Base-by-base conservation (phyloP, 176 grass and related monocot genomes). In the Oryza coarctata region DNA sequence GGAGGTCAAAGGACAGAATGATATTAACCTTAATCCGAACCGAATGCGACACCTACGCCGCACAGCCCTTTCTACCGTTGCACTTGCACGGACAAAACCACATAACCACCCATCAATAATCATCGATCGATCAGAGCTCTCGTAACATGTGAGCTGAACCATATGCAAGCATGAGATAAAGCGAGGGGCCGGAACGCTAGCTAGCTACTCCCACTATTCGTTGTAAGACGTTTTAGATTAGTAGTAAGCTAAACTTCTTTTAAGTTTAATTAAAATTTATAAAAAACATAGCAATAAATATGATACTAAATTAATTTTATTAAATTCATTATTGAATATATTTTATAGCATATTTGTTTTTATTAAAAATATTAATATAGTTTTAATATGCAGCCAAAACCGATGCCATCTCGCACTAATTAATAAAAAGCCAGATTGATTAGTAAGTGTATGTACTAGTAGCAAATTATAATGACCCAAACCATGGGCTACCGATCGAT, bases 1-100 rank as follows among this genome's bases (percentile, higher is more conserved):
- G 32, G 33, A 57, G 71, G 77, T 75, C 72, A 82, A 71, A 58
- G 44, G 61, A 11, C 44, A 5, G 1, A 45, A 49, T 74, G 74
- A 86, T 86, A 72, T 83, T 44, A 90, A 90, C 83, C 3, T 45
- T 2, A 79, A 90, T 28, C 68, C 33, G 61, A 82, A 89, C 43
- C n/a, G 79, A 90, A 35, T 15, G 70, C 30, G 76, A 87, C 75
- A 81, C 65, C 50, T 70, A 80, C 81, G 76, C 61, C 63, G 62
- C 68, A 63, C n/a, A 45, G 14, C n/a, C 34, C 36, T 52, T 52
- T 74, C 12, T 28, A 64, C 80, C 67, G 55, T 70, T 79, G 60
- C 40, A 10, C 50, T 70, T 79, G 61, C 41, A 10, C 50, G 31
- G 86, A 83, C 74, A 88, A 61, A 61, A 65, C 68, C 68, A 83